Evolutionary conservation across 2,329 filamentous ascomycete genomes (phyloP).

Genomic region (Pestalotiopsis sp.): DNA sequence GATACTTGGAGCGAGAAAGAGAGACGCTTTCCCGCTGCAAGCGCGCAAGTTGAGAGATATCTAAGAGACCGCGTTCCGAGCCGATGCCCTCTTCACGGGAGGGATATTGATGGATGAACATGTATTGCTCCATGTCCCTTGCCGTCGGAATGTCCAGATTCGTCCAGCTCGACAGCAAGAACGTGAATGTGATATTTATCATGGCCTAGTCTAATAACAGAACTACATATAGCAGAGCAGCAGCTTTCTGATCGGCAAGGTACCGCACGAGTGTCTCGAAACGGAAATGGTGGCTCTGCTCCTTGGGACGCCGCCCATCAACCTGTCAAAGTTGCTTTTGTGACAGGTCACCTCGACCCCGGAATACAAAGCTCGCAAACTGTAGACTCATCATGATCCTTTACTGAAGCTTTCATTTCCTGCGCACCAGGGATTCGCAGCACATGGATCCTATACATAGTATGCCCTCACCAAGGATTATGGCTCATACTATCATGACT

Average conservation of each 20-base stretch:
- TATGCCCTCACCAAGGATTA: background rate
- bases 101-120: background rate
- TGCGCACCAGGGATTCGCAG: background rate
- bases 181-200: background rate
- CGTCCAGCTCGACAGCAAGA: background rate
- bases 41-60: background rate
- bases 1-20: background rate
- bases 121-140: background rate
- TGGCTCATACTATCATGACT: background rate
- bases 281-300: background rate
- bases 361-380: background rate
- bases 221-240: background rate
- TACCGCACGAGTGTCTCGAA: background rate
- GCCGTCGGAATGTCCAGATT: background rate
- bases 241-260: background rate
- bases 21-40: conserved; percentile 5
- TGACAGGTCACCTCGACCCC: background rate
- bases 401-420: too few relatives aligned
- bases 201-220: background rate
- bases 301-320: background rate
- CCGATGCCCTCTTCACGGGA: background rate
- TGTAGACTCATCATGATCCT: background rate
- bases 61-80: background rate
- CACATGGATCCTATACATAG: background rate
- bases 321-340: background rate